Conservation (phyloP, 2,329 filamentous ascomycete species). For the Fusarium pilosicola region DNA sequence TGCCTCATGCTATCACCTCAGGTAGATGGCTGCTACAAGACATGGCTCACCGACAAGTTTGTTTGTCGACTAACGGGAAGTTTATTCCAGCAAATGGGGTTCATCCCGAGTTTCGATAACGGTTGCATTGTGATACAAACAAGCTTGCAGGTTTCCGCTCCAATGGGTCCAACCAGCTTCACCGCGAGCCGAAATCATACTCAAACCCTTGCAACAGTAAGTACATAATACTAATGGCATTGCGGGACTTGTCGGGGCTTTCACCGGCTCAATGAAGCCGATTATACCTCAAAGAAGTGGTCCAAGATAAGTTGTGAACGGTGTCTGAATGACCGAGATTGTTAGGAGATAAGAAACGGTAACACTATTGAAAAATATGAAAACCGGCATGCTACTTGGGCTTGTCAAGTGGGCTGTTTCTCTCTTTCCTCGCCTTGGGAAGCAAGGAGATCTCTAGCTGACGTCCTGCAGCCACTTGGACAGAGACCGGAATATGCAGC, state of each 20-base stretch:
- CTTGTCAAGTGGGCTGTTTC: slow-evolving; percentile 9
- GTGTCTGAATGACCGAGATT: not conserved
- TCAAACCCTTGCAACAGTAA: slow-evolving; percentile 15
- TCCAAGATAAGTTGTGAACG: not conserved
- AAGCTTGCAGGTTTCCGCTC: slow-evolving; percentile 33
- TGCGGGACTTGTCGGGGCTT: slow-evolving; percentile 12
- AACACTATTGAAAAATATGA: slow-evolving; percentile 26
- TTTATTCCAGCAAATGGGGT: slow-evolving; percentile 39
- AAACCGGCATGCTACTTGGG: slow-evolving; percentile 13
- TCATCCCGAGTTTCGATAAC: slow-evolving; percentile 35
- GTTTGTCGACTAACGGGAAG: slow-evolving; percentile 19
- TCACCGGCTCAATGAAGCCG: not conserved
- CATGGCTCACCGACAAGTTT: slow-evolving; percentile 26
- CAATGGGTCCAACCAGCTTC: slow-evolving; percentile 22
- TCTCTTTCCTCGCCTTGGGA: slow-evolving; percentile 25
- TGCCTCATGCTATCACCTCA: slow-evolving; percentile 4
- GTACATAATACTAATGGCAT: slow-evolving; percentile 1
- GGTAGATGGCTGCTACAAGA: slow-evolving; percentile 8
- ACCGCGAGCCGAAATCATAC: slow-evolving; percentile 20
- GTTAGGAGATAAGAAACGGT: not conserved
- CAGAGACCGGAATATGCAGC: slow-evolving; percentile 12
- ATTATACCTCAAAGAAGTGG: not conserved
- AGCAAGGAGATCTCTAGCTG: slow-evolving; percentile 2
- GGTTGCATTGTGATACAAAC: slow-evolving; percentile 33
- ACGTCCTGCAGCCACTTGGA: slow-evolving; percentile 14